Base-by-base conservation (phyloP, 768 basidiomycete species). In the Tubosaeta sp. region DNA sequence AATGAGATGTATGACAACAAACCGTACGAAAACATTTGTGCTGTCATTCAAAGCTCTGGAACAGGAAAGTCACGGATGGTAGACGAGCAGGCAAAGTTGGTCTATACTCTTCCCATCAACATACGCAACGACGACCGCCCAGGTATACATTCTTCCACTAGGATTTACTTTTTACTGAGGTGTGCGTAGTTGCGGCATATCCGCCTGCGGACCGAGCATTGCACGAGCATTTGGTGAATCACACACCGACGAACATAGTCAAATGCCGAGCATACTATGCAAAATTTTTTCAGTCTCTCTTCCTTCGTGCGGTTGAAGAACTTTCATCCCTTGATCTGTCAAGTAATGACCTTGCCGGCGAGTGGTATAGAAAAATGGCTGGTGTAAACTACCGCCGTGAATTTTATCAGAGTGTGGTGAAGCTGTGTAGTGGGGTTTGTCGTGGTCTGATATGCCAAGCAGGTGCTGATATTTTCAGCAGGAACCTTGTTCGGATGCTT, bases 21-120 rank as follows among this genome's bases (percentile, higher is more conserved):
- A 1, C n/a, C 27, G 5, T 31, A 32, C 17, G 11, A 7, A 7
- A 38, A 35, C 25, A 19, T 14, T 7, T 33, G 22, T 22, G 16
- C 43, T 13, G 10, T 51, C 9, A 32, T 51, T 7, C 50, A 51
- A 25, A 48, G 51, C 35, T 51, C 50, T 12, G 50, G 50, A 7
- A 31, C 43, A 12, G 50, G 50, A 2, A 55, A 55, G 39, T 55
- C 42, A 5, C 43, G 54, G 14, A 51, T 55, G 48, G 43, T 55
- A n/a, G 29, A 51, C 13, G 54, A 55, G 31, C 35, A 35, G 16
- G 47, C 55, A 9, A 56, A 56, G 27, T 13, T 45, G 13, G 50
- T 54, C 6, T 54, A 29, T 41, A 54, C 53, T 16, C 10, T 50
- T 33, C 48, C 53, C 1, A 43, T 54, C 13, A 54, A 54, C 38